Evolutionary conservation across 164 flowering plant genomes (phyloP), one percentile per base, ranked within the genome.

Genomic region (Amborella trichopoda): DNA sequence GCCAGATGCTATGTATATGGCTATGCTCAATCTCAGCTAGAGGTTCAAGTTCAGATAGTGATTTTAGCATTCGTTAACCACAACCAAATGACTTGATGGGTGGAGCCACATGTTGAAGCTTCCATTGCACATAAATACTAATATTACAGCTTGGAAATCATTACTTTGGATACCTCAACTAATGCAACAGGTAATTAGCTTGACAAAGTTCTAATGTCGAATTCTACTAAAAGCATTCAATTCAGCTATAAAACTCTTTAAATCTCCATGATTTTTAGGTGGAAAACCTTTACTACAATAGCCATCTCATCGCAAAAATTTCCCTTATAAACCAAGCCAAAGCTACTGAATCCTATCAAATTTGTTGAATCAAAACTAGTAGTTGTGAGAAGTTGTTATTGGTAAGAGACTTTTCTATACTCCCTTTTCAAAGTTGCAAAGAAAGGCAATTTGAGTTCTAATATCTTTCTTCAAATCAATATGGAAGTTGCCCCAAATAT

Each of bases 281-380:
- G 46, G 2, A 71, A 17, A 1, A 71, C 73, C 38, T 71, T 71
- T 23, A 71, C 46, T 0, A 72, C 76, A 13, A 66, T 56, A 30
- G 37, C 22, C 25, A 6, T 21, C 16, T 21, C 62, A 16, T 49
- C 53, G 0, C 27, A 25, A 9, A 63, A 21, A 28, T 21, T 12
- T 42, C 69, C 75, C 50, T 51, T 64, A 40, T 61, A 71, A 0
- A 71, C 75, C n/a, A 53, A 45, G 5, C 75, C 63, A 26, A 59
- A 71, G 44, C 69, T 56, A 6, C 75, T 70, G 1, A 32, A 5
- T 13, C 76, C 76, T 2, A 68, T 41, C 53, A 68, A 46, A 43
- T 65, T 68, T 2, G 47, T 51, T 0, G 22, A 1, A 13, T 63
- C 40, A 45, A 71, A 68, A 2, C 53, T 50, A 47, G 59, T 28